A percentile compares a stretch with the other conserved stretches of the same genome.
Conservation (phyloP, 768 basidiomycete species). For the Collybia sp. region DNA sequence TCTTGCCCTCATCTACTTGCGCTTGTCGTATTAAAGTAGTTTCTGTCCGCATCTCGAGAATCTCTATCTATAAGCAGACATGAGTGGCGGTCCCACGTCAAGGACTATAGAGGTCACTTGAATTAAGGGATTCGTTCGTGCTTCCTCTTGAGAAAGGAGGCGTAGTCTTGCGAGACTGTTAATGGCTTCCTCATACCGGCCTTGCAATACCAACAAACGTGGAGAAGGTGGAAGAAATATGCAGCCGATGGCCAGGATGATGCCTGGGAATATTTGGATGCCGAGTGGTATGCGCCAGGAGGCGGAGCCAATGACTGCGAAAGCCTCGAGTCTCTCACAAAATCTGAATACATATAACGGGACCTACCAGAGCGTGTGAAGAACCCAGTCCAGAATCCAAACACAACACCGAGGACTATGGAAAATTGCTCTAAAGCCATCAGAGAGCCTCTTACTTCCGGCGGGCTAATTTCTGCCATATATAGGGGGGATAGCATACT, state of each 20-base stretch:
- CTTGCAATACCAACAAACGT: slow-evolving; percentile 51
- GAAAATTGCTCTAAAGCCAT: slow-evolving; percentile 77
- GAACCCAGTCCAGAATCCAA: slow-evolving; percentile 84
- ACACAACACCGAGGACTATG: slow-evolving; percentile 76
- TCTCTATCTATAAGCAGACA: slow-evolving; percentile 45
- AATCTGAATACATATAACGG: background rate
- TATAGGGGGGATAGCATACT: slow-evolving; percentile 81
- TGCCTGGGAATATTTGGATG: slow-evolving; percentile 65
- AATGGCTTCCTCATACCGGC: slow-evolving; percentile 53
- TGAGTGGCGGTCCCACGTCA: background rate
- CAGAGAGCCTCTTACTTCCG: slow-evolving; percentile 74
- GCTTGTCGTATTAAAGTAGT: slow-evolving; percentile 43
- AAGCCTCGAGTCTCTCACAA: background rate
- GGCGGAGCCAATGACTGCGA: slow-evolving; percentile 49
- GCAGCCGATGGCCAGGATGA: slow-evolving; percentile 60
- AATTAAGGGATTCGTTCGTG: slow-evolving; percentile 42
- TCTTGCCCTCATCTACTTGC: slow-evolving; percentile 13
- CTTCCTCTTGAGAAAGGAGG: slow-evolving; percentile 39
- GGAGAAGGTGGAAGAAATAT: slow-evolving; percentile 59
- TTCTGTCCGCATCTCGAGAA: slow-evolving; percentile 75
- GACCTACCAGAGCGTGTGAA: slow-evolving; percentile 57
- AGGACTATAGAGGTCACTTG: slow-evolving; percentile 28
- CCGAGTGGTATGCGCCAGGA: slow-evolving; percentile 80
- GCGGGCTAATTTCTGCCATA: slow-evolving; percentile 82
- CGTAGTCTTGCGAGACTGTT: slow-evolving; percentile 53